Evolutionary conservation across 2,329 filamentous ascomycete genomes (phyloP), one percentile per base, ranked within the genome.

Genomic region (Pseudohalonectria lignicola): DNA sequence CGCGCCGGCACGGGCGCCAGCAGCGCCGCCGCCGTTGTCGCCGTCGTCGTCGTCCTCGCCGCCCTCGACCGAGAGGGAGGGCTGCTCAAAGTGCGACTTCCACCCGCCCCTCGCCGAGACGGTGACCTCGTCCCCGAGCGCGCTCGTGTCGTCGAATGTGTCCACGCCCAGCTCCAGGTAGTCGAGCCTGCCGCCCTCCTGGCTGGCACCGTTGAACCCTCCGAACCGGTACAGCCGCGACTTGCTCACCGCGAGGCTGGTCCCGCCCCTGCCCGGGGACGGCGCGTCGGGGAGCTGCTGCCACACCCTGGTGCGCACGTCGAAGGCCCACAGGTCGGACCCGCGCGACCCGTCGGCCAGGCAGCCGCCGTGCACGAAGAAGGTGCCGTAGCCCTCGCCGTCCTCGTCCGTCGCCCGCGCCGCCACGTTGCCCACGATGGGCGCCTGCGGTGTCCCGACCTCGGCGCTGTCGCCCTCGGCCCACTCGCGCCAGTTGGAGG

Each of bases 291-390:
- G 69, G 12, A 85, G 66, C 50, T 80, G 67, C 29, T 67, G 75
- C 86, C 86, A 94, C 2, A 67, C 64, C 38, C 67, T 63, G 7
- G 66, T 67, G 34, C 62, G 63, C 18, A 90, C 58, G 50, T 82
- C 76, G 53, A 93, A 93, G 0, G 76, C 74, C 86, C 86, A 94
- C 5, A 88, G 59, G 52, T 94, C 86, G 10, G 66, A 62, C 29
- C 65, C 63, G 3, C 83, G 64, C 3, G 76, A 64, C 10, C 76
- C 81, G 20, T 62, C 69, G 5, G 72, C 69, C 0, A 83, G 69
- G 49, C 79, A 83, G 4, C 86, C 86, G 4, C 82, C 85, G 54
- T 93, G 86, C 23, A 94, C 55, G 52, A 84, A 80, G 33, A 94
- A 64, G 0, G 75, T 83, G 16, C 79, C 76, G 39, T 74, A 72